Conservation (phyloP, 2,329 filamentous ascomycete genomes). For the Ophiosphaerella herpotricha region DNA sequence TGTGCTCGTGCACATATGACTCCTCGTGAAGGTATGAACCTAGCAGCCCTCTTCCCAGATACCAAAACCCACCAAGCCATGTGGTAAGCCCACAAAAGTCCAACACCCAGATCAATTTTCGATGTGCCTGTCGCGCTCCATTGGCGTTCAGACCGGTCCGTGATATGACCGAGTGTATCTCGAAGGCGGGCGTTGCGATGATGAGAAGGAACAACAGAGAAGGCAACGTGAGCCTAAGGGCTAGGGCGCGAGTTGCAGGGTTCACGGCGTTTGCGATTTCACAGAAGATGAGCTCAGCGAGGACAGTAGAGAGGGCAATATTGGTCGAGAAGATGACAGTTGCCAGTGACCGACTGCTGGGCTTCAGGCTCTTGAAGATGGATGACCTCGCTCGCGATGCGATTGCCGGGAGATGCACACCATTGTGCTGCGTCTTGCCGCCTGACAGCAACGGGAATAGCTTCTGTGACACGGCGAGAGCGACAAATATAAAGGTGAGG, state of each 20-base stretch:
- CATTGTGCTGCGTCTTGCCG: constrained; percentile 64
- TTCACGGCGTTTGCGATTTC: constrained; percentile 80
- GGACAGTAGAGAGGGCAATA: constrained; percentile 74
- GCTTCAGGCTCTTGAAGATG: constrained; percentile 45
- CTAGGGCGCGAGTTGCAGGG: constrained; percentile 67
- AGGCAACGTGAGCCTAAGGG: constrained; percentile 71
- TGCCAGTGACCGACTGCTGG: constrained; percentile 49
- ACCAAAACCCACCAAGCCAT: constrained; percentile 81
- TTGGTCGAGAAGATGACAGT: constrained; percentile 75
- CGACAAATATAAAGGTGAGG: constrained; percentile 68
- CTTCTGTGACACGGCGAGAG: constrained; percentile 66
- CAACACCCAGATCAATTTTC: constrained; percentile 66
- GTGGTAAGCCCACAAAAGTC: constrained; percentile 65
- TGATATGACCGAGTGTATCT: constrained; percentile 69
- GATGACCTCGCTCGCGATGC: constrained; percentile 28
- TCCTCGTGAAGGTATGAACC: constrained; percentile 56
- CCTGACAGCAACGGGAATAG: constrained; percentile 75
- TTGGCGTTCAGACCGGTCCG: constrained; percentile 66
- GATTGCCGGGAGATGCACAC: constrained; percentile 61
- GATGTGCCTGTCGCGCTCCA: constrained; percentile 60
- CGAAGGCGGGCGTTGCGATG: constrained; percentile 76
- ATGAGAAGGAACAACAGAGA: constrained; percentile 74
- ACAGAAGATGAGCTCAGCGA: constrained; percentile 80
- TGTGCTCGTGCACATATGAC: constrained; percentile 49
- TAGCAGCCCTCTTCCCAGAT: constrained; percentile 68